These are phyloP conservation scores for Penicillium sp. DNA, from an alignment of 2,329 filamentous ascomycete species.

Conservation along the genomic window DNA sequence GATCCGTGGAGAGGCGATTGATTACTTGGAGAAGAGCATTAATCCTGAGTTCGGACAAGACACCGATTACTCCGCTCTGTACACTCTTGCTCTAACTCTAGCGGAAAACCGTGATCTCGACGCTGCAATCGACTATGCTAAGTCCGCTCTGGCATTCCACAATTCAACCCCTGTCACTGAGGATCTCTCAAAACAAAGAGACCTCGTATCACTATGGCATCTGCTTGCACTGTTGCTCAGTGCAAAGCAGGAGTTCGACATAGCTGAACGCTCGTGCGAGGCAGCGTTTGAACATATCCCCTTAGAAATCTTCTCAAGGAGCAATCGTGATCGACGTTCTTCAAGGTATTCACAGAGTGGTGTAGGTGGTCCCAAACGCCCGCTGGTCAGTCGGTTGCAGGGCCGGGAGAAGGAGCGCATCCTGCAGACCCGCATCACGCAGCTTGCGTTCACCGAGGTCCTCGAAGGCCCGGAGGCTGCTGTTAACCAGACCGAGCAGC, in stretches of 20 bases:
- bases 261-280: constrained; percentile 80
- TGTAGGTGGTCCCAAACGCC: constrained; percentile 40
- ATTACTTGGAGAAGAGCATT: constrained; percentile 71
- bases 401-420: constrained; percentile 81
- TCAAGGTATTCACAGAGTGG: constrained; percentile 25
- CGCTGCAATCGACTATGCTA: constrained; percentile 78
- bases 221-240: constrained; percentile 82
- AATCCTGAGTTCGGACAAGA: constrained; percentile 64
- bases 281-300: constrained; percentile 89
- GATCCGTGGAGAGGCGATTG: constrained; percentile 74
- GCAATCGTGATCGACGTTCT: constrained; percentile 39
- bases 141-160: constrained; percentile 67
- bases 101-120: constrained; percentile 82
- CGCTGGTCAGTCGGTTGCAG: constrained; percentile 74
- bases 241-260: constrained; percentile 78
- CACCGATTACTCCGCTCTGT: constrained; percentile 73
- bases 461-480: constrained; percentile 80
- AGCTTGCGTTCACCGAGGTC: constrained; percentile 78
- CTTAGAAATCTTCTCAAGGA: constrained; percentile 68
- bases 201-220: constrained; percentile 84
- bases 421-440: constrained; percentile 94
- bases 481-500: constrained; percentile 82
- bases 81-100: constrained; percentile 78
- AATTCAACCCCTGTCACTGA: constrained; percentile 27
- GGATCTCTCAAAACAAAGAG: constrained; percentile 40